phyloP scores from a whole-genome alignment of 495 filamentous ascomycete species.

The Neurospora pannonica region DNA sequence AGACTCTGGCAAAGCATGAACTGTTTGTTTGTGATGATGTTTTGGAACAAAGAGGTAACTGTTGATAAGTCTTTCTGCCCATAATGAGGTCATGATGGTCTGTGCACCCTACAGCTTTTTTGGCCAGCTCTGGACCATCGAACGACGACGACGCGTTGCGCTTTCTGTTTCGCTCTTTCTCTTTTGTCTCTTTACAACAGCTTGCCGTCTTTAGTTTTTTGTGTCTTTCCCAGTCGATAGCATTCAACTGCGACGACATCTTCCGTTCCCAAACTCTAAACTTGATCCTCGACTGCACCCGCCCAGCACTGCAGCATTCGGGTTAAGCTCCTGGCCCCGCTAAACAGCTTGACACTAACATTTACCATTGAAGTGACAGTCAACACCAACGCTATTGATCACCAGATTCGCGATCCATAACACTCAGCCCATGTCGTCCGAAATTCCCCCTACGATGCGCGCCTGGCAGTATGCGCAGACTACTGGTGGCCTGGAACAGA shows the following conservation, averaged over 20 bases:
- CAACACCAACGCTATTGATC: neutral
- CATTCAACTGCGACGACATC: neutral
- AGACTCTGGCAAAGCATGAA: neutral
- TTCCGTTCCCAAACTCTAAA: neutral
- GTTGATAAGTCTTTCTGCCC: neutral
- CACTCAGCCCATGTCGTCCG: neutral
- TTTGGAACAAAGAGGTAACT: neutral
- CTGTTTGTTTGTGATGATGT: neutral
- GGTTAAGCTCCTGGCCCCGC: neutral
- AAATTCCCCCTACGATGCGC: conserved; percentile 40
- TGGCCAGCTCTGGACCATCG: neutral
- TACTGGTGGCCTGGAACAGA: conserved; percentile 45
- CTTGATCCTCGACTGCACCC: neutral
- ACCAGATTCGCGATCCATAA: neutral
- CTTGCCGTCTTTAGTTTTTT: neutral
- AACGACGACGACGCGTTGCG: neutral
- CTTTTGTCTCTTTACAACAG: neutral
- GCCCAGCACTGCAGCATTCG: neutral
- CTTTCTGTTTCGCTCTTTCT: neutral
- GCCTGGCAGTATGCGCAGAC: conserved; percentile 52
- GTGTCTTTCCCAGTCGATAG: neutral
- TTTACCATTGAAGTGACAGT: neutral
- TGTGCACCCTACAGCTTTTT: neutral
- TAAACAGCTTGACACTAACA: neutral
- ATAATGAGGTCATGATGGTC: neutral